A percentile compares a stretch with the other conserved stretches of the same genome.
These are phyloP conservation scores for Holtermannia corniformis DNA, from an alignment of 768 basidiomycete genomes.

Conservation along the genomic window DNA sequence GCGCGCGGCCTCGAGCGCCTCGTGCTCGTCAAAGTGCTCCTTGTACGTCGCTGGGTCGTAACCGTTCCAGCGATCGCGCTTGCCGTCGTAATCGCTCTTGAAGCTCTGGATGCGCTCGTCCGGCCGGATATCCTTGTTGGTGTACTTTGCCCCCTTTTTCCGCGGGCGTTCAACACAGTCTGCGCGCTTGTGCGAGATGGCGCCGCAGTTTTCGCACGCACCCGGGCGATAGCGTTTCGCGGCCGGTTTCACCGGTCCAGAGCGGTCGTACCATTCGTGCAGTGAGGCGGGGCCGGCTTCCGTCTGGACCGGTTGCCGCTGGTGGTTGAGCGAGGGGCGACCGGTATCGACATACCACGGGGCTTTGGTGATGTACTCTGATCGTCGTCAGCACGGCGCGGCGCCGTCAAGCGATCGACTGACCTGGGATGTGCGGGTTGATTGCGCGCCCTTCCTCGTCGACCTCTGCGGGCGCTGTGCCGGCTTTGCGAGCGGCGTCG, in stretches of 20 bases:
- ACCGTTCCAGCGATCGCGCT: constrained; percentile 97
- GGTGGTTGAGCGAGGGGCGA: constrained; percentile 85
- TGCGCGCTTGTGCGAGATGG: constrained; percentile 79
- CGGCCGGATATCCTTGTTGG: constrained; percentile 76
- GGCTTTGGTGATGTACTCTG: constrained; percentile 95
- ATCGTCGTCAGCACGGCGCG: too few species aligned
- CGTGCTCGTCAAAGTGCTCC: constrained; percentile 84
- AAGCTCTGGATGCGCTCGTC: constrained; percentile 86
- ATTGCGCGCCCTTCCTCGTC: constrained; percentile 93
- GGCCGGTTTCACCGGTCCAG: constrained; percentile 62
- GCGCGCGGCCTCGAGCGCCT: constrained; percentile 78
- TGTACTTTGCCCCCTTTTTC: constrained; percentile 89
- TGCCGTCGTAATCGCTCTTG: constrained; percentile 65
- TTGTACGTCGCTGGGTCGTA: constrained; percentile 85
- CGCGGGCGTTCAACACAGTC: constrained; percentile 96
- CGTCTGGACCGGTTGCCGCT: constrained; percentile 64
- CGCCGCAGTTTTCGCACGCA: constrained; percentile 97
- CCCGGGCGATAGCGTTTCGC: constrained; percentile 96
- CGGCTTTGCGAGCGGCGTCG: constrained; percentile 95
- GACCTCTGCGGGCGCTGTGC: constrained; percentile 89
- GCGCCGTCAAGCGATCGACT: too few species aligned
- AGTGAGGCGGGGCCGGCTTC: constrained; percentile 56
- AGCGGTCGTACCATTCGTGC: constrained; percentile 81
- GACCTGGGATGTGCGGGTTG: constrained; percentile 98
- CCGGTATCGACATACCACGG: constrained; percentile 98